Percentiles rank a stretch among this genome's conserved stretches.
These are phyloP conservation scores for Phytophthora multivora DNA, from an alignment of 352 stramenopile genomes.

Conservation along the genomic window DNA sequence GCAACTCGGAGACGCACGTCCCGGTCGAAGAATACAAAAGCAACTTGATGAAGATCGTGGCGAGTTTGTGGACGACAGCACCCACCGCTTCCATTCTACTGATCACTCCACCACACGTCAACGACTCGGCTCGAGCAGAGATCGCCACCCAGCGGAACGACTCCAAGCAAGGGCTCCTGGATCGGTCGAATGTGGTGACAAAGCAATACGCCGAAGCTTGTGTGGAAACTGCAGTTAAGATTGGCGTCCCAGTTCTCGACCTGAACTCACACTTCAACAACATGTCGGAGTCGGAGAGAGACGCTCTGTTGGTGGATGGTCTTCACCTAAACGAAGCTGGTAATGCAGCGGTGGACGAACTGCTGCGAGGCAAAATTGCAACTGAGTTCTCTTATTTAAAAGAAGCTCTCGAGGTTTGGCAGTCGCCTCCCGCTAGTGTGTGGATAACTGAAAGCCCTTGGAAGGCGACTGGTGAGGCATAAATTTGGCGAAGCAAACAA, in stretches of 20 bases:
- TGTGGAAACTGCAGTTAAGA: conserved; percentile 20
- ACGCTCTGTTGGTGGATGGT: conserved; percentile 38
- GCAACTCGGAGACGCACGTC: conserved; percentile 14
- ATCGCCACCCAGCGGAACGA: conserved; percentile 26
- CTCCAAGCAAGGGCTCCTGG: conserved; percentile 6
- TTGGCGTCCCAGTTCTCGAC: conserved; percentile 39
- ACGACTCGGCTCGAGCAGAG: conserved; percentile 11
- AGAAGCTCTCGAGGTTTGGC: background rate
- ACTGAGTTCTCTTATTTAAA: conserved; percentile 14
- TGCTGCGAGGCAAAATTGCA: conserved; percentile 28
- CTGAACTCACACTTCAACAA: conserved; percentile 49
- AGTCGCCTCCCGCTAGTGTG: conserved; percentile 4
- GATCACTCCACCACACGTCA: conserved; percentile 33
- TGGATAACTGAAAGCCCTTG: background rate
- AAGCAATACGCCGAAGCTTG: conserved; percentile 41
- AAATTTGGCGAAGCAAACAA: too few relatives aligned
- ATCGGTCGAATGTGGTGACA: conserved; percentile 14
- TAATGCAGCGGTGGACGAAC: conserved; percentile 41
- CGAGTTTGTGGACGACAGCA: background rate
- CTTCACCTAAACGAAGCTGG: conserved; percentile 49
- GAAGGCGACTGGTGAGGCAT: too few relatives aligned
- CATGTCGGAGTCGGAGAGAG: conserved; percentile 31
- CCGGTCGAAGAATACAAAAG: conserved; percentile 17
- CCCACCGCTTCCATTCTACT: conserved; percentile 35
- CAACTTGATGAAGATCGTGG: conserved; percentile 14